phyloP scores from a whole-genome alignment of 768 basidiomycete genomes.

The Collybiopsis luxurians region DNA sequence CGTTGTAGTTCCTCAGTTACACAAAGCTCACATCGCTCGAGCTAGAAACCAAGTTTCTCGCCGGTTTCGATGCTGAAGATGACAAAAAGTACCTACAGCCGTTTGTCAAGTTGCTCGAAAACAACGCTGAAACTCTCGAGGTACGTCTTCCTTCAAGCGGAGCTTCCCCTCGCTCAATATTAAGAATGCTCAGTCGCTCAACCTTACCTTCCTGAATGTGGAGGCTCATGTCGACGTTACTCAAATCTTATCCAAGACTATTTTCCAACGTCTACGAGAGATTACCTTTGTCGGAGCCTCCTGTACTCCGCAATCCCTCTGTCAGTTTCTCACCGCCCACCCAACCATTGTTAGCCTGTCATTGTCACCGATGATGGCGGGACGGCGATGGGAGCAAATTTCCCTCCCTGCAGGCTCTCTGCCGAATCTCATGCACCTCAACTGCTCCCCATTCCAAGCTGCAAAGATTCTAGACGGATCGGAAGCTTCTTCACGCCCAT shows the following conservation, averaged over 20 bases:
- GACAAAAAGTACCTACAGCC: background rate
- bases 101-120: background rate
- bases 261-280: background rate
- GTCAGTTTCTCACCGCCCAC: background rate
- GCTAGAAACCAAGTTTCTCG: background rate
- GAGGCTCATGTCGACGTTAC: background rate
- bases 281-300: background rate
- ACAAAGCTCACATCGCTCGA: background rate
- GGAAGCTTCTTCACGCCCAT: background rate
- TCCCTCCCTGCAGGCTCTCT: background rate
- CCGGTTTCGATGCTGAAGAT: conserved; percentile 1
- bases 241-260: background rate
- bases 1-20: background rate
- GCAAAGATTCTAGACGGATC: background rate
- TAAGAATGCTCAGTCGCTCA: too few relatives aligned
- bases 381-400: background rate
- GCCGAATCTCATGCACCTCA: conserved; percentile 1
- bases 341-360: background rate
- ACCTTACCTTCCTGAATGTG: too few relatives aligned
- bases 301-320: background rate
- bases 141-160: too few relatives aligned
- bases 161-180: too few relatives aligned
- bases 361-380: conserved; percentile 1
- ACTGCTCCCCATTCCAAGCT: background rate
- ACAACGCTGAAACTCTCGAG: background rate